Evolutionary conservation across 2,329 filamentous ascomycete species (phyloP).

Genomic region (Neofusicoccum parvum): DNA sequence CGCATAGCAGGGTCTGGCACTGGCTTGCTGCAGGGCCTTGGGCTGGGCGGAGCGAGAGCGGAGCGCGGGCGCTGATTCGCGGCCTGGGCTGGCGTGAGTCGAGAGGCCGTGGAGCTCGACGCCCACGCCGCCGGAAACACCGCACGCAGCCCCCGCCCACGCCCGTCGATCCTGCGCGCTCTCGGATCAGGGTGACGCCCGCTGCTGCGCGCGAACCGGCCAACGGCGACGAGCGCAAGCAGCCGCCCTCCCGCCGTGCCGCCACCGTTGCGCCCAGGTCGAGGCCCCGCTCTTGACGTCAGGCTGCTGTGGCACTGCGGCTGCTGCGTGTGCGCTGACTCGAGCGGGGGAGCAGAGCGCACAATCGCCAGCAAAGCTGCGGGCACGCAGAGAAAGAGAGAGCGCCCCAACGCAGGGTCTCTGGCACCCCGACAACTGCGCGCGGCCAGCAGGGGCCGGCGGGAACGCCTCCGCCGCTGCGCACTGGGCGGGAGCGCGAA

Average conservation of each 20-base stretch:
- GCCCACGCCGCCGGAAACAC: slow-evolving; percentile 5
- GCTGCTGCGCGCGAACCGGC: no score
- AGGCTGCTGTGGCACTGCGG: not conserved
- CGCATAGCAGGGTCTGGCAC: not conserved
- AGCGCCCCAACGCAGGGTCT: no score
- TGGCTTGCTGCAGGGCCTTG: not conserved
- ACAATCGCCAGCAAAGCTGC: no score
- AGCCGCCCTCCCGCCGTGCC: not conserved
- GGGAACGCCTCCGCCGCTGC: not conserved
- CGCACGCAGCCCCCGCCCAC: not conserved
- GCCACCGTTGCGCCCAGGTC: not conserved
- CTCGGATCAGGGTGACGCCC: no score
- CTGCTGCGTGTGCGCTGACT: not conserved
- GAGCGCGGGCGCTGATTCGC: not conserved
- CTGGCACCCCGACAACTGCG: no score
- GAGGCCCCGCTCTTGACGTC: slow-evolving; percentile 2
- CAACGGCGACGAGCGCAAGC: not conserved
- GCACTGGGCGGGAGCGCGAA: not conserved
- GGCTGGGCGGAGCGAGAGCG: not conserved
- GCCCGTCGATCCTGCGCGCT: not conserved
- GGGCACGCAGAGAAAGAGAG: no score
- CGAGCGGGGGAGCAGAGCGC: not conserved
- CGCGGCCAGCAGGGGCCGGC: no score
- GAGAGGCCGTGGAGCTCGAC: not conserved
- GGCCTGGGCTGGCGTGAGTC: not conserved